These are phyloP conservation scores for Larix kaempferi DNA, from an alignment of 75 land plant species.

Conservation along the genomic window DNA sequence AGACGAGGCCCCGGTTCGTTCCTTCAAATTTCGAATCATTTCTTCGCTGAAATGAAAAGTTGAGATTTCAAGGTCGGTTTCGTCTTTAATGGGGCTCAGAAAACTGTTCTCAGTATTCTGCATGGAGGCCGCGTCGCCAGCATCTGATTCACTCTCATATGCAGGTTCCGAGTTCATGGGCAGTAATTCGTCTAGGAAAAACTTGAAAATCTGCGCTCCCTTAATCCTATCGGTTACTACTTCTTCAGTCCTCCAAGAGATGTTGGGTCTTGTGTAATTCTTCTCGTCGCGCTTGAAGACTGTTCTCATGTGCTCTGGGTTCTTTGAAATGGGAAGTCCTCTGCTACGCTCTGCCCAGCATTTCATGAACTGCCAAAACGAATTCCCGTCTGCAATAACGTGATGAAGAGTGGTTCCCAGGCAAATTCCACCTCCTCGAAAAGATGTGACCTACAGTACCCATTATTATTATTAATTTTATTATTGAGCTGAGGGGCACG, in stretches of 20 bases:
- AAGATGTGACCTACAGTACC: constrained; percentile 25
- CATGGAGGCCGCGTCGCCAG: background rate
- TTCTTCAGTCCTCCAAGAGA: background rate
- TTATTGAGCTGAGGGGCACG: too few relatives aligned
- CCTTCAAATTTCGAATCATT: background rate
- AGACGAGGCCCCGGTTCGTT: background rate
- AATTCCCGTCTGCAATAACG: constrained; percentile 32
- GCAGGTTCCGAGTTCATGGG: too few relatives aligned
- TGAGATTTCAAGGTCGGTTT: too few relatives aligned
- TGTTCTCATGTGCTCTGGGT: background rate
- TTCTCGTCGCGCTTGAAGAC: background rate
- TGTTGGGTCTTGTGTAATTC: background rate
- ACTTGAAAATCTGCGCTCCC: too few relatives aligned
- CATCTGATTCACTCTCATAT: too few relatives aligned
- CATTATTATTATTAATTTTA: too few relatives aligned
- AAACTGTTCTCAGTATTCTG: constrained; percentile 1
- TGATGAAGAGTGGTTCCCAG: constrained; percentile 33
- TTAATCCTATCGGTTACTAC: background rate
- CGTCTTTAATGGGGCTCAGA: too few relatives aligned
- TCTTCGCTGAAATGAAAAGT: background rate
- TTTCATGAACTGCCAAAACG: constrained; percentile 14
- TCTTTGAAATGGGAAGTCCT: background rate
- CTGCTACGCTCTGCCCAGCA: constrained; percentile 10
- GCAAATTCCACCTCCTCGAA: constrained; percentile 34
- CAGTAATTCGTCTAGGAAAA: too few relatives aligned